Evolutionary conservation across 345 rosid species (phyloP).

Genomic region (Capsella bursapastoris): DNA sequence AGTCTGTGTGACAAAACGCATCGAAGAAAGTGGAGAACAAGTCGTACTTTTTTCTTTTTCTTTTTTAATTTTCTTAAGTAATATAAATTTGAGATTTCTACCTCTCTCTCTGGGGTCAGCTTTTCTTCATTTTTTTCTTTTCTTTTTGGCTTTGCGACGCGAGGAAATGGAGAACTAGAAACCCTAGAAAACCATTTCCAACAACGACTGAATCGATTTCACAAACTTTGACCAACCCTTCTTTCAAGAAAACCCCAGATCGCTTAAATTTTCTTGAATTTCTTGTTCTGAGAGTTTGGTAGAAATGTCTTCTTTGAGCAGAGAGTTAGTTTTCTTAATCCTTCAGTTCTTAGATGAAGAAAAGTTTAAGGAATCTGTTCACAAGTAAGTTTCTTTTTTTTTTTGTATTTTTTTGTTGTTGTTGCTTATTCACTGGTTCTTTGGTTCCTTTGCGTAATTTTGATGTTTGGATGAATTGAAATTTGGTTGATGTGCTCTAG

Average conservation of each 20-base stretch:
- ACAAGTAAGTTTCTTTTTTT: conserved; percentile 48
- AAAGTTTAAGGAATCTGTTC: conserved; percentile 56
- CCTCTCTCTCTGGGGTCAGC: conserved; percentile 40
- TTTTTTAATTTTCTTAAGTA: background rate
- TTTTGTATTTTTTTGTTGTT: background rate
- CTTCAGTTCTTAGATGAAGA: conserved; percentile 69
- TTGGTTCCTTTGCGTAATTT: conserved; percentile 4
- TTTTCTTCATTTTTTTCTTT: conserved; percentile 22
- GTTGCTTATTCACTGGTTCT: background rate
- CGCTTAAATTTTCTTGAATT: background rate
- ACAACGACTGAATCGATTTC: conserved; percentile 37
- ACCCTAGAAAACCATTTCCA: conserved; percentile 46
- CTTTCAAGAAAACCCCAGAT: conserved; percentile 30
- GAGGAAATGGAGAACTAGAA: conserved; percentile 35
- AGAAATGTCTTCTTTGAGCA: conserved; percentile 70
- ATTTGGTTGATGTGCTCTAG: conserved; percentile 45
- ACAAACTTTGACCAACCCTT: conserved; percentile 16
- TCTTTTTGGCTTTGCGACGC: conserved; percentile 29
- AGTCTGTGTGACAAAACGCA: conserved; percentile 46
- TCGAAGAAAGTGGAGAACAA: conserved; percentile 53
- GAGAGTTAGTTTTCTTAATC: conserved; percentile 69
- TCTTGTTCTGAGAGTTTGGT: background rate
- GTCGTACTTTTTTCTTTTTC: conserved; percentile 41
- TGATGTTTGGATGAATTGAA: background rate
- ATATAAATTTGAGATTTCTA: conserved; percentile 26